Evolutionary conservation across 345 rosid genomes (phyloP).

Genomic region (Populus pruinosa): DNA sequence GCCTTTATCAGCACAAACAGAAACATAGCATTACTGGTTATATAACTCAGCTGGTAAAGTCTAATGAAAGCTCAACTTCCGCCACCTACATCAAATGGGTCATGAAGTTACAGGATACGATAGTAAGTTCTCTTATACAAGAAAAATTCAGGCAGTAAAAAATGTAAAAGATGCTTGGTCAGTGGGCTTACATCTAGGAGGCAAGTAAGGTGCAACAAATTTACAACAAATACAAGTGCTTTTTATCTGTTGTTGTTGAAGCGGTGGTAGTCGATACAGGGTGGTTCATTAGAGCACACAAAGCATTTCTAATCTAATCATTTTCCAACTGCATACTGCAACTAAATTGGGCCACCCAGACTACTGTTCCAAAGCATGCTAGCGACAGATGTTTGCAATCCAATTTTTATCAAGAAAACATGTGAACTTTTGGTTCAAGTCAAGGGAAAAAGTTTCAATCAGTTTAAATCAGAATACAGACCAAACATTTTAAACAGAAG

Average conservation of each 20-base stretch:
- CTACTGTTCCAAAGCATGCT: neutral
- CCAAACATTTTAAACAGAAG: neutral
- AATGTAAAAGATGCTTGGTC: neutral
- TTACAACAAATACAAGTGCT: neutral
- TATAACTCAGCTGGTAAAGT: neutral
- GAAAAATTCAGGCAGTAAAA: too few species aligned
- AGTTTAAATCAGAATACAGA: neutral
- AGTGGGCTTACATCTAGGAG: neutral
- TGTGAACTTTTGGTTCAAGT: neutral
- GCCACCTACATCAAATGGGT: neutral
- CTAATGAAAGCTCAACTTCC: neutral
- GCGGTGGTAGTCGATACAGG: neutral
- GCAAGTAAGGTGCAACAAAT: neutral
- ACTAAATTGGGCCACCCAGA: neutral
- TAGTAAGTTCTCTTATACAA: neutral
- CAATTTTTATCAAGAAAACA: neutral
- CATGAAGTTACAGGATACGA: neutral
- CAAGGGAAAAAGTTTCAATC: neutral
- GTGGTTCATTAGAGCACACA: too few species aligned
- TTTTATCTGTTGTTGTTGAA: neutral
- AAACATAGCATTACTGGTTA: neutral
- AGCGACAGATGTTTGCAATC: neutral
- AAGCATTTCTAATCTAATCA: neutral
- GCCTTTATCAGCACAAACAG: neutral
- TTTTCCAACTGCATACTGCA: neutral